Evolutionary conservation across 192 early-diverging fungal genomes (phyloP), one percentile per base, ranked within the genome.

Genomic region (Coemansia sp.): DNA sequence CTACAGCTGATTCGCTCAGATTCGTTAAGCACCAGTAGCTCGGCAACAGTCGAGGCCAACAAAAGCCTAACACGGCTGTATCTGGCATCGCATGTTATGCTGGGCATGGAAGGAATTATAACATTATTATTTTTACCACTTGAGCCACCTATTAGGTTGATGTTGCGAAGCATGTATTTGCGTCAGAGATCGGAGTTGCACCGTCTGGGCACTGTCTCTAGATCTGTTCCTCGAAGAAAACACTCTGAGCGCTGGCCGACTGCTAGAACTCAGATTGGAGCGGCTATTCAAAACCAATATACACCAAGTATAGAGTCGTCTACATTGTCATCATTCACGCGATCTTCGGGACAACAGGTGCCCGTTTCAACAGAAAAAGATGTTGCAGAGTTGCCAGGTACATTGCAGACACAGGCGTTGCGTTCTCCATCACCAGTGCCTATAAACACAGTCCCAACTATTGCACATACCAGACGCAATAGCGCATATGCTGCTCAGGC

Each of bases 131-230:
- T 80, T 11, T 60, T 80, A 54, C 78, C 78, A 6, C 61, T 80
- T 17, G 78, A 80, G 55, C 78, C 78, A 46, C 78, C 78, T 5
- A 80, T 80, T 46, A 55, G 76, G 21, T 64, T 73, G 20, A 78
- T 78, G 76, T 67, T 78, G 32, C 63, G 68, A 21, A 66, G 51
- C 14, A 66, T 70, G 67, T 78, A 78, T 62, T 29, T 63, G 57
- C 76, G 67, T 7, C 59, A 65, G 29, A 72, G 65, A 46, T 66
- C 62, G 0, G 70, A 66, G 46, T 23, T 78, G 33, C 63, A 61
- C 7, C 66, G 71, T 25, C 61, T 72, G 30, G 60, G 71, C 39
- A 78, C 76, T 1, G 31, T 62, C 20, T 50, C 58, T 5, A 60
- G 67, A 27, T 9, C 64, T 7, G 25, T 11, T 22, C 59, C 59